Base-by-base conservation (phyloP, 768 basidiomycete genomes). In the button mushroom (Agaricus bisporus) region DNA sequence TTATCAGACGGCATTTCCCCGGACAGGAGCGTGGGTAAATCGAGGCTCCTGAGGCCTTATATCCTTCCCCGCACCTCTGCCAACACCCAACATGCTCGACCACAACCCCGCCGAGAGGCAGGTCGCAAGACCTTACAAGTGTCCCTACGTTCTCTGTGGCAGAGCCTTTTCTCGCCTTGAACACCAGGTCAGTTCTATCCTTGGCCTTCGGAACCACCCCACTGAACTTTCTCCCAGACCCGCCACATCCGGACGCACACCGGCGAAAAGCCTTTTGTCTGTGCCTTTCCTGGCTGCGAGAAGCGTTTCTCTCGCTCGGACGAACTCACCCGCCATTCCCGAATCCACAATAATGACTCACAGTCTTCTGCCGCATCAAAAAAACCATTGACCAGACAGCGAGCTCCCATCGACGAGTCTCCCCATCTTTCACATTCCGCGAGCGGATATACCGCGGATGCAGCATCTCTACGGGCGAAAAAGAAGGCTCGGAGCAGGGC, bases 281-380 rank as follows among this genome's bases (percentile, higher is more conserved):
- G 95, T 79, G 86, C 83, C 1, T 91, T 86, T 67, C 84, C 91
- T 3, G 82, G 85, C n/a, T 99, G 95, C 79, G 95, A 97, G 70
- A 99, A 98, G 69, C 88, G 94, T 5, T 99, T 99, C 70, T 94
- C 91, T 15, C 86, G 95, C 55, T 93, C 91, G n/a, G 95, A 99
- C 75, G 95, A 99, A 70, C 82, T 99, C 59, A 99, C 95, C 26
- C 81, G 95, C 54, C 95, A 99, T 64, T 88, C 90, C 0, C 82
- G 95, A 44, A 99, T 98, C 60, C 95, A 99, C 70, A 83, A 82
- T 65, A 81, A 79, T 59, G 78, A 84, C 61, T 74, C 78, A 55
- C 51, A 56, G 39, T 41, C 44, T 41, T 58, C 39, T 56, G 54
- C 55, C 32, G 26, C 47, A 41, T 57, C 55, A 49, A 59, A 52